Percentiles rank a stretch among this genome's conserved stretches.
Evolutionary conservation across 352 stramenopile genomes (phyloP).

Genomic region (Phytophthora vignae): DNA sequence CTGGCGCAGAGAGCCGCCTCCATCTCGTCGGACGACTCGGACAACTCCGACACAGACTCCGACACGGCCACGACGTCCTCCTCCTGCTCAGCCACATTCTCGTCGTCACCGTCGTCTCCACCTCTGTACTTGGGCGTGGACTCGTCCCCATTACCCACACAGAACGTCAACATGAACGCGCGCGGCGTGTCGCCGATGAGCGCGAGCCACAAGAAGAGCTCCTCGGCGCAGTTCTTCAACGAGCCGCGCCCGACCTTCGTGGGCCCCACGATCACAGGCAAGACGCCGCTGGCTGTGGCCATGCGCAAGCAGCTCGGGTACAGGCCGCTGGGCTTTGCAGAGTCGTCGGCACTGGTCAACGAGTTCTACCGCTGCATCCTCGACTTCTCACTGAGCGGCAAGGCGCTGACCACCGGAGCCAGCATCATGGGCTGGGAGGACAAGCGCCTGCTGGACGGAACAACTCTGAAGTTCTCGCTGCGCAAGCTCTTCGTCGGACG

Average conservation of each 20-base stretch:
- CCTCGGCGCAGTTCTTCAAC: slow-evolving; percentile 39
- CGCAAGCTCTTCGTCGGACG: slow-evolving; percentile 60
- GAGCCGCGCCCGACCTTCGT: slow-evolving; percentile 47
- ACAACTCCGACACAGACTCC: slow-evolving; percentile 36
- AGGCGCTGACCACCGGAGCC: slow-evolving; percentile 53
- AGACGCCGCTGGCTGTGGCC: slow-evolving; percentile 37
- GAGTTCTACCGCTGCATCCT: slow-evolving; percentile 61
- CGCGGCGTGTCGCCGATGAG: slow-evolving; percentile 45
- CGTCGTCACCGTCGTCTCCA: slow-evolving; percentile 9
- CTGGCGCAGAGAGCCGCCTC: slow-evolving; percentile 25
- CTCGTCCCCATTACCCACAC: not conserved
- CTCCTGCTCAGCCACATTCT: slow-evolving; percentile 17
- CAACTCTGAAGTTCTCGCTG: slow-evolving; percentile 71
- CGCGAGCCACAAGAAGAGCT: slow-evolving; percentile 35
- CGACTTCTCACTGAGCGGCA: slow-evolving; percentile 61
- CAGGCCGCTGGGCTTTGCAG: slow-evolving; percentile 42
- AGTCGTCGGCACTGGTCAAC: slow-evolving; percentile 48
- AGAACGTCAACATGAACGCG: slow-evolving; percentile 11
- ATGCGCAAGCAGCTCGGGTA: slow-evolving; percentile 61
- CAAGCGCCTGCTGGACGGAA: slow-evolving; percentile 58
- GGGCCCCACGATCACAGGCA: slow-evolving; percentile 27
- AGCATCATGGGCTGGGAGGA: slow-evolving; percentile 76
- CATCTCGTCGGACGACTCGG: slow-evolving; percentile 30
- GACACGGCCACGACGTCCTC: slow-evolving; percentile 35
- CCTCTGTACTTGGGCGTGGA: not conserved